Evolutionary conservation across 768 basidiomycete genomes (phyloP).

Genomic region (Trichaptum fuscoviolaceum): DNA sequence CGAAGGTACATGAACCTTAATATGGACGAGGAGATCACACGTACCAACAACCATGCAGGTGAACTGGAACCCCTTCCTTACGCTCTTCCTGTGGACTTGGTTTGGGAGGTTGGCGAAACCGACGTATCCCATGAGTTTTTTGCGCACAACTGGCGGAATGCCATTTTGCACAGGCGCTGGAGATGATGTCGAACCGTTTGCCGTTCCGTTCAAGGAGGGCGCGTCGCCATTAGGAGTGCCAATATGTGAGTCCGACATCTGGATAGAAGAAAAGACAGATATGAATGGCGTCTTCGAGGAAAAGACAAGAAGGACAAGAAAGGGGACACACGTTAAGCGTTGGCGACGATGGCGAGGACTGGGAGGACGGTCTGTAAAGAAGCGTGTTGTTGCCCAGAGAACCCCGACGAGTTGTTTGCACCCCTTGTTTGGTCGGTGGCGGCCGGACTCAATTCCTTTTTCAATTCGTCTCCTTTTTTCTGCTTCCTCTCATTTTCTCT

Average conservation of each 20-base stretch:
- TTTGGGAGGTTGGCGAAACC: constrained; percentile 98
- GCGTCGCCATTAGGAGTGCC: constrained; percentile 63
- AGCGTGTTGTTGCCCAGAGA: constrained; percentile 24
- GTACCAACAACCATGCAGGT: constrained; percentile 97
- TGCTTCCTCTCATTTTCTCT: background rate
- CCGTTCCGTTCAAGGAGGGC: constrained; percentile 47
- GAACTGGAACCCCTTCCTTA: constrained; percentile 98
- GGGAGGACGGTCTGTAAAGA: constrained; percentile 18
- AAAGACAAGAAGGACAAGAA: constrained; percentile 24
- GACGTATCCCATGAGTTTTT: constrained; percentile 94
- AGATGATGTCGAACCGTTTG: constrained; percentile 63
- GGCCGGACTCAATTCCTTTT: constrained; percentile 9
- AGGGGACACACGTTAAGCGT: constrained; percentile 49
- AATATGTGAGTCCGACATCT: constrained; percentile 76
- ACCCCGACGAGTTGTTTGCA: constrained; percentile 32
- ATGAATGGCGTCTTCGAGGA: constrained; percentile 9
- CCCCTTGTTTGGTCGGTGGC: constrained; percentile 33
- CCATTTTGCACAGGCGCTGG: constrained; percentile 23
- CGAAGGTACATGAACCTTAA: constrained; percentile 11
- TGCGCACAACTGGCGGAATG: constrained; percentile 51
- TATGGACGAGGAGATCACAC: constrained; percentile 32
- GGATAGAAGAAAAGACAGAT: constrained; percentile 20
- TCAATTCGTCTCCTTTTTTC: background rate
- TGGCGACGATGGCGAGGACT: constrained; percentile 46
- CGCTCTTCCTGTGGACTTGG: constrained; percentile 98